These are phyloP conservation scores for Pseudogymnoascus sp. DNA, from an alignment of 2,329 filamentous ascomycete genomes.

Conservation along the genomic window DNA sequence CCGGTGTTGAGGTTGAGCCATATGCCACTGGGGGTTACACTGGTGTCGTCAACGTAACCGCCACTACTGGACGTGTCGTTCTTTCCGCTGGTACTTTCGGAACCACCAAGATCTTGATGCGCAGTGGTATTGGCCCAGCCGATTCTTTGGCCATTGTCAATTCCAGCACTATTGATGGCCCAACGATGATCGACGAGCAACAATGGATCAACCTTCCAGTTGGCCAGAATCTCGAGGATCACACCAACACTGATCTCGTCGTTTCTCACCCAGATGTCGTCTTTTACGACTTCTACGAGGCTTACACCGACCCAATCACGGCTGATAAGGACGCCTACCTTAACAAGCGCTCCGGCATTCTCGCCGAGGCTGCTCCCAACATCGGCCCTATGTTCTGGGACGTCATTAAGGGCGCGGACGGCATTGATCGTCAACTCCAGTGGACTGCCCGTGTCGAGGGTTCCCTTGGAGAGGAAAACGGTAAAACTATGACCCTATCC, in stretches of 20 bases:
- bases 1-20: conserved; percentile 59
- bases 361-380: conserved; percentile 57
- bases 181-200: conserved; percentile 24
- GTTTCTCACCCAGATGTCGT: conserved; percentile 39
- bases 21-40: conserved; percentile 44
- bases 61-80: conserved; percentile 30
- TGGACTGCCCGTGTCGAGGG: conserved; percentile 58
- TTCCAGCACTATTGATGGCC: background rate
- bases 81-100: conserved; percentile 8
- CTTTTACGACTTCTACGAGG: conserved; percentile 56
- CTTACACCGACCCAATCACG: conserved; percentile 40
- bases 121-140: conserved; percentile 53
- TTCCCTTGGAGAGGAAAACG: conserved; percentile 18
- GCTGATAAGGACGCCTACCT: conserved; percentile 39
- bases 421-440: conserved; percentile 55
- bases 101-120: conserved; percentile 38
- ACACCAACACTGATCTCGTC: conserved; percentile 51
- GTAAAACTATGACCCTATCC: conserved; percentile 34
- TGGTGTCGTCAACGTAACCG: conserved; percentile 37
- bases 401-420: conserved; percentile 48
- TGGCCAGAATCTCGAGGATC: conserved; percentile 53
- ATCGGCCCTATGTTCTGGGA: conserved; percentile 57
- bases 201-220: conserved; percentile 53
- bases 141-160: conserved; percentile 30
- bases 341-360: conserved; percentile 46